phyloP scores from a whole-genome alignment of 1,284 basidiomycete species.

The Rhodotorula sp. region DNA sequence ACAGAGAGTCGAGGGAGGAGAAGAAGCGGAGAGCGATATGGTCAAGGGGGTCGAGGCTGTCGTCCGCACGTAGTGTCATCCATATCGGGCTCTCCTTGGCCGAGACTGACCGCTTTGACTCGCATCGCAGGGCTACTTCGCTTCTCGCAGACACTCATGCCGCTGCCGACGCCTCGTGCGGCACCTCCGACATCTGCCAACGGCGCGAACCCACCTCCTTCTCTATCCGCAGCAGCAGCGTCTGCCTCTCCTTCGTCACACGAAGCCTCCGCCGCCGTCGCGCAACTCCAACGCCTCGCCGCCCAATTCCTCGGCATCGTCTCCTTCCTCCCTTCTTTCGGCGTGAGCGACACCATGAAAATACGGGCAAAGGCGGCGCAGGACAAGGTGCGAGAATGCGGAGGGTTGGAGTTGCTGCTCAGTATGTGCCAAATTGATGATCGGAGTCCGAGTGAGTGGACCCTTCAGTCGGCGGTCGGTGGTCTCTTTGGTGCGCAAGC shows the following conservation, averaged over 20 bases:
- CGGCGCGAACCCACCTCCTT: neutral
- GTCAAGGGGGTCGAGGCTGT: conserved; percentile 4
- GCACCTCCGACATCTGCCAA: neutral
- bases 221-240: neutral
- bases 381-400: conserved; percentile 65
- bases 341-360: neutral
- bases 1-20: neutral
- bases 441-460: conserved; percentile 76
- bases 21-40: neutral
- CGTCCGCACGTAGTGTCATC: conserved; percentile 23
- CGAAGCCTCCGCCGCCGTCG: conserved; percentile 57
- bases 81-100: no score
- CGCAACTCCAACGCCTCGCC: conserved; percentile 75
- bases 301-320: conserved; percentile 75
- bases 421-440: conserved; percentile 84
- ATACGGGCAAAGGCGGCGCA: conserved; percentile 55
- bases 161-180: neutral
- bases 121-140: conserved; percentile 10
- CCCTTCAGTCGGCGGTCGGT: neutral
- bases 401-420: conserved; percentile 75
- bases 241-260: conserved; percentile 48
- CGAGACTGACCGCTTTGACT: no score
- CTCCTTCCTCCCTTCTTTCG: conserved; percentile 43
- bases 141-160: conserved; percentile 15
- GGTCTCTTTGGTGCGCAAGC: neutral